A percentile compares a stretch with the other conserved stretches of the same genome.
Evolutionary conservation across 2,329 filamentous ascomycete genomes (phyloP).

Genomic region (Thelonectria blattea): DNA sequence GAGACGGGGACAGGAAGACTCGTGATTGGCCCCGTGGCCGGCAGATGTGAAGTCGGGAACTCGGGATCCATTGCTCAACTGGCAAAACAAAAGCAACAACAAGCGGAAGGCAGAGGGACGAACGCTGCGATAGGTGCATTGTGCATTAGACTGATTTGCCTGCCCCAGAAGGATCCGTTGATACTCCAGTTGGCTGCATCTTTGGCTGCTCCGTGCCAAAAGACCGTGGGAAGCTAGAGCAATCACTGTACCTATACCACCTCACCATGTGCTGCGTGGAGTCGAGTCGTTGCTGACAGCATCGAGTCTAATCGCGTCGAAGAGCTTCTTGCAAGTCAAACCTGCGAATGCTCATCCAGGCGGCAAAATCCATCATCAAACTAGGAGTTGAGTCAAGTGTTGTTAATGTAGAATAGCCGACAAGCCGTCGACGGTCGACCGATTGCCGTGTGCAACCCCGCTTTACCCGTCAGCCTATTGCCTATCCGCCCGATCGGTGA

Average conservation of each 20-base stretch:
- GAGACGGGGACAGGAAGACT: conserved; percentile 25
- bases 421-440: conserved; percentile 31
- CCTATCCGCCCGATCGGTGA: conserved; percentile 34
- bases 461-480: conserved; percentile 28
- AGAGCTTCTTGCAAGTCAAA: not conserved
- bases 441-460: conserved; percentile 34
- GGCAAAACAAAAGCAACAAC: not conserved
- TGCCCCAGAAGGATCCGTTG: conserved; percentile 23
- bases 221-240: conserved; percentile 12
- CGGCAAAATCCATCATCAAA: conserved; percentile 9
- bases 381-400: not conserved
- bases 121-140: conserved; percentile 2
- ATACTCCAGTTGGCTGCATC: conserved; percentile 30
- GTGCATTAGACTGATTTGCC: conserved; percentile 15
- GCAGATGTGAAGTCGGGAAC: conserved; percentile 19
- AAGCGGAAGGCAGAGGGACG: not conserved
- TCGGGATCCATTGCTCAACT: conserved; percentile 4
- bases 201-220: conserved; percentile 17
- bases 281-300: not conserved
- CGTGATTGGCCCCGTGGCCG: conserved; percentile 26
- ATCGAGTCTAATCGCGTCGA: conserved; percentile 3
- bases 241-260: conserved; percentile 2
- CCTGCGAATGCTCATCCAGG: not conserved
- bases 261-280: conserved; percentile 6
- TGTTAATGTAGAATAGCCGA: conserved; percentile 10